phyloP scores from a whole-genome alignment of 2,329 filamentous ascomycete genomes.

The Aurifilum marmelostoma region DNA sequence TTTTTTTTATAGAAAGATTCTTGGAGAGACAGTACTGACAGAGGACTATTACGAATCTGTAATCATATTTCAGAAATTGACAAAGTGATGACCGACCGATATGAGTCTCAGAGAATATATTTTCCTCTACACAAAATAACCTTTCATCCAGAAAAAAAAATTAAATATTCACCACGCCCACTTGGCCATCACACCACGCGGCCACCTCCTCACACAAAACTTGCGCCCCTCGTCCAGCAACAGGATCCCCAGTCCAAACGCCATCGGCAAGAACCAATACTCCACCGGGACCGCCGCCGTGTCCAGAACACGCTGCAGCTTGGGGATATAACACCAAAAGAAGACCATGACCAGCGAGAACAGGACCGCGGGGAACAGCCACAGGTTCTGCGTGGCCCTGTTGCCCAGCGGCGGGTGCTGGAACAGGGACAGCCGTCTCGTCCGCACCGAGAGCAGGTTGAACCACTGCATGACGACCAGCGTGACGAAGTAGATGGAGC shows the following conservation, averaged over 20 bases:
- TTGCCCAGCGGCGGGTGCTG: constrained; percentile 73
- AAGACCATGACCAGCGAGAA: constrained; percentile 72
- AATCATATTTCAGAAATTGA: too few relatives aligned
- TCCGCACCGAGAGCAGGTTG: constrained; percentile 72
- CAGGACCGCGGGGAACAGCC: constrained; percentile 70
- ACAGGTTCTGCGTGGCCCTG: constrained; percentile 65
- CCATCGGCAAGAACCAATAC: constrained; percentile 76
- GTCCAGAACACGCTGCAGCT: constrained; percentile 62
- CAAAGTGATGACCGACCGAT: too few relatives aligned
- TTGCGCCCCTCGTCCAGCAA: constrained; percentile 70
- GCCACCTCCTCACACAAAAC: constrained; percentile 62
- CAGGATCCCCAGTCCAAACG: constrained; percentile 68
- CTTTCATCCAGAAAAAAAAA: too few relatives aligned
- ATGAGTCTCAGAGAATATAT: too few relatives aligned
- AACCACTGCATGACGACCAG: constrained; percentile 84
- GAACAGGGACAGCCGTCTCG: constrained; percentile 67
- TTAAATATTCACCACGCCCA: constrained; percentile 68
- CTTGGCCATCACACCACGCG: constrained; percentile 58
- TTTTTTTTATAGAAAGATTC: too few relatives aligned
- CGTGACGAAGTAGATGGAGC: constrained; percentile 78
- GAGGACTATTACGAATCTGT: too few relatives aligned
- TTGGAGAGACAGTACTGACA: too few relatives aligned
- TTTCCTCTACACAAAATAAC: too few relatives aligned
- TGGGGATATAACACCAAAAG: constrained; percentile 70
- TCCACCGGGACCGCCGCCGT: constrained; percentile 69